Evolutionary conservation across 2,329 filamentous ascomycete species (phyloP), one percentile per base, ranked within the genome.

Genomic region (Myrmaecium sp.): DNA sequence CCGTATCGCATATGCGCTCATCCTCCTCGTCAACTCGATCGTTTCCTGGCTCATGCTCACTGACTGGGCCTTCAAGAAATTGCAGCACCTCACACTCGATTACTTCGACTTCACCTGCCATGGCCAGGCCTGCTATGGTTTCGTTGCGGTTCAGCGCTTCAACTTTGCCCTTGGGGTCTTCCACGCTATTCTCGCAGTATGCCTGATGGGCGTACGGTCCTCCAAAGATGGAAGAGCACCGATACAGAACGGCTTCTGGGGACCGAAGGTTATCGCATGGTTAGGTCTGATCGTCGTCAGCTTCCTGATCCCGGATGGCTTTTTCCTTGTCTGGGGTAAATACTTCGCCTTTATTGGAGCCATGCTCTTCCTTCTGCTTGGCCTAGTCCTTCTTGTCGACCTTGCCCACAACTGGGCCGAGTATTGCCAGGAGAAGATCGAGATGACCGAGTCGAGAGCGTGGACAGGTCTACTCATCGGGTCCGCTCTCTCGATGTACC

Each of bases 21-120:
- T 98, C 35, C 78, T 98, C 29, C 73, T 98, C 38, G 58, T 95
- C 54, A 98, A 98, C 65, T 94, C 86, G 32, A 93, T 95, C 37
- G 52, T 95, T 27, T 86, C 89, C 18, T 98, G 89, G 89, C 81
- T 98, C 41, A 93, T 95, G 82, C 82, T 98, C 58, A 98, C 89
- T 13, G 81, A 83, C 28, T 98, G 89, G 89, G 89, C 89, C 17
- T 80, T 98, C 48, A 81, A 93, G 44, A 95, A 95, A 51, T 65
- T 98, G 5, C 74, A 95, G 55, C 72, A 91, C 37, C 63, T 95
- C 29, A 89, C 82, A 8, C 66, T 98, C 37, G 83, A 95, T 55
- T 95, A 94, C 47, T 84, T 98, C 60, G 83, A 82, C 44, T 92
- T 98, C 46, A 76, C 77, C 44, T 98, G 89, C 50, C 48, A 81